Evolutionary conservation across 805 yeast genomes (phyloP), one percentile per base, ranked within the genome.

Genomic region (Cyberlindnera galapagoensis): DNA sequence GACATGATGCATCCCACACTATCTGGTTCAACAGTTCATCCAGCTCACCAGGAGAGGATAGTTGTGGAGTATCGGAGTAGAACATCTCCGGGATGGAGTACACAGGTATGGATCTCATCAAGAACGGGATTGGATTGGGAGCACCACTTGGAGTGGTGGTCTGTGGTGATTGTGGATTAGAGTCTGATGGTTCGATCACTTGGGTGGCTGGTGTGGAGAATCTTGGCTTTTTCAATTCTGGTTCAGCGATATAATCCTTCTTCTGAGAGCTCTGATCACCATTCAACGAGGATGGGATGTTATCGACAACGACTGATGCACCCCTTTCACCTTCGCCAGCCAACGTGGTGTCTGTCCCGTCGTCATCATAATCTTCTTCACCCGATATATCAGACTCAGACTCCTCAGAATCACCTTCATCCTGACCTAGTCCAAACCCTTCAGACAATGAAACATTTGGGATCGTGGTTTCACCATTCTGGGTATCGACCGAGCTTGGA

Each of bases 81-180:
- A 76, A 75, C 10, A 51, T 45, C 11, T 64, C 60, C 0, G 94
- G 90, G 9, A 82, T 74, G 0, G 82, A 69, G 26, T 68, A 62
- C 0, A 78, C 61, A 13, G 84, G 78, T 37, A 80, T 70, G 25
- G 77, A 72, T 37, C 88, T 59, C 18, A 82, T 54, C 9, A 82
- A 62, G 54, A 82, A 74, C 2, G 87, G 88, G 21, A 81, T 53
- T 56, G 78, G 77, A 42, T 78, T 80, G 6, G 83, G 68, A 26
- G 63, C 69, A 31, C 67, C 71, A 26, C 50, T 63, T 17, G 61
- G 63, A 41, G 62, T 52, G 5, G 31, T 24, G 17, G 30, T 30
- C n/a, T n/a, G n/a, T 4, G 44, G 34, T 5, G 42, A 33, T 10
- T 28, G 8, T 2, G 38, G 28, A 3, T 36, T 40, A 8, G 24